Base-by-base conservation (phyloP, 345 rosid genomes). In the Lagerstroemia speciosa region DNA sequence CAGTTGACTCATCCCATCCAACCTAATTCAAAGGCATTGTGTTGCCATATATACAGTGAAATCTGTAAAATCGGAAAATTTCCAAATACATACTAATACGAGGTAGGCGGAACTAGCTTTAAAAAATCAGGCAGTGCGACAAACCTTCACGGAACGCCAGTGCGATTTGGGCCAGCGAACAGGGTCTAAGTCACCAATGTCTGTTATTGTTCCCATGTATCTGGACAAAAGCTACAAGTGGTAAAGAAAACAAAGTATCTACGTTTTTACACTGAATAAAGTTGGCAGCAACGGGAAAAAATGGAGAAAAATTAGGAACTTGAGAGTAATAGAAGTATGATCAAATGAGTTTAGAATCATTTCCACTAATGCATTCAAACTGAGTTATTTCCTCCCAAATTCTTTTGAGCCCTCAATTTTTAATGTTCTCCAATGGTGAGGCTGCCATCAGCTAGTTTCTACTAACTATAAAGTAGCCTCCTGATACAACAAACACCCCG, bases 151-250 rank as follows among this genome's bases (percentile, higher is more conserved):
- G 27, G 87, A 86, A 64, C 93, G 89, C 93, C 93, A 88, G 75
- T 88, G 80, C 7, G 93, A 88, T 75, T 88, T 84, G 61, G 87
- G 83, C 93, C 93, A 87, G 69, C 93, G 86, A 72, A 70, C 84
- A 72, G 84, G 76, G 74, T 85, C 93, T 24, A 88, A 72, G 71
- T 88, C 93, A 69, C 87, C 73, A 46, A 86, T 86, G 69, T 89
- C 90, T 36, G 90, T 88, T 71, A 88, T 86, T n/a, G 89, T 88
- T 34, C 90, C 93, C 93, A 86, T 85, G 79, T 85, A 79, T 53
- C 89, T 85, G 72, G 62, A 71, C 17, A 70, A 48, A 30, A 26
- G 40, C 63, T 58, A 16, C 33, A 30, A 2, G 29, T 27, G 0
- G 10, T n/a, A n/a, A n/a, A n/a, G n/a, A n/a, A n/a, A n/a, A n/a